These are phyloP conservation scores for Auriculariales sp. DNA, from an alignment of 768 basidiomycete genomes.

Conservation along the genomic window DNA sequence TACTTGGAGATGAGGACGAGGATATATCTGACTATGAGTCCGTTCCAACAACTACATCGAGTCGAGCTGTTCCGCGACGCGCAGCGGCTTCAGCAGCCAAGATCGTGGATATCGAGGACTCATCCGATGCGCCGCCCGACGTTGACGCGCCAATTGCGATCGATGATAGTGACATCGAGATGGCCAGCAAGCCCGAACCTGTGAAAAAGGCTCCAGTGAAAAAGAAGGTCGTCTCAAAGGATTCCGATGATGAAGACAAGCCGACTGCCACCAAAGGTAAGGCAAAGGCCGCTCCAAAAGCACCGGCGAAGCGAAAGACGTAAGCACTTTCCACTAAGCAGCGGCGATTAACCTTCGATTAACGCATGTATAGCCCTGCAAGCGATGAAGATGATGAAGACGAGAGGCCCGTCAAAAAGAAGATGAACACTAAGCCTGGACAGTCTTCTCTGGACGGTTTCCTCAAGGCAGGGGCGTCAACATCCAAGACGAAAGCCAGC, in stretches of 20 bases:
- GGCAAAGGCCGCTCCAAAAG: conserved; percentile 22
- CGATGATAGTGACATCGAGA: conserved; percentile 6
- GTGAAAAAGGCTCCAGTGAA: conserved; percentile 4
- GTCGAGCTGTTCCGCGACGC: too few relatives aligned
- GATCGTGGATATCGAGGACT: conserved; percentile 8
- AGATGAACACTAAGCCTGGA: conserved; percentile 23
- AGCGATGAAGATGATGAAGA: conserved; percentile 23
- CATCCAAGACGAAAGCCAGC: conserved; percentile 22
- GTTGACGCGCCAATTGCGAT: neutral
- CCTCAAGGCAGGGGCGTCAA: conserved; percentile 24
- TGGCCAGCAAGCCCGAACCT: conserved; percentile 12
- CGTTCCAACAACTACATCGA: too few relatives aligned
- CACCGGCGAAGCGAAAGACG: conserved; percentile 70
- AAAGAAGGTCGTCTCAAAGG: conserved; percentile 2
- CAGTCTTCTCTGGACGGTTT: conserved; percentile 42
- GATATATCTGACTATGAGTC: too few relatives aligned
- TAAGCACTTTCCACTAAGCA: too few relatives aligned
- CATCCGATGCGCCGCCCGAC: conserved; percentile 1
- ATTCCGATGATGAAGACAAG: conserved; percentile 5
- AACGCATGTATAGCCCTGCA: conserved; percentile 16
- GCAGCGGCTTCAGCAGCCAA: too few relatives aligned
- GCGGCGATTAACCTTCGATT: neutral
- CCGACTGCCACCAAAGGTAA: conserved; percentile 29
- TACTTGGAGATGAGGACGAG: too few relatives aligned
- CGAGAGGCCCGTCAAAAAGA: conserved; percentile 38